These are phyloP conservation scores for Penicillium vulpinum DNA, from an alignment of 2,329 filamentous ascomycete genomes.

Conservation along the genomic window DNA sequence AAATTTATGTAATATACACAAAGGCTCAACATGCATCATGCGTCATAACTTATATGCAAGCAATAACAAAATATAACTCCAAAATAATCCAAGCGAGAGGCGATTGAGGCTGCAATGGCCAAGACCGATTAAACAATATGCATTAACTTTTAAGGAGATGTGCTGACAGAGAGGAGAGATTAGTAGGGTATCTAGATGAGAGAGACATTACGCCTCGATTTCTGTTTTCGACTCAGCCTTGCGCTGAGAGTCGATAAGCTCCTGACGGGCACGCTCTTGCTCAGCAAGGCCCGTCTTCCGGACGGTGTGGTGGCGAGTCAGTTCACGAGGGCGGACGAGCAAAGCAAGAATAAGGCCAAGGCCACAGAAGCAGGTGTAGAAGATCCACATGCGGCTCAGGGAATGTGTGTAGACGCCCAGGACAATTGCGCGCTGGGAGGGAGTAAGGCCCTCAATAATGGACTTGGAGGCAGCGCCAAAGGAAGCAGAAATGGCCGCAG, in stretches of 20 bases:
- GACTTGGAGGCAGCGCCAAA: constrained; percentile 39
- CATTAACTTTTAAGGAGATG: neutral
- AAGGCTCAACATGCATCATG: neutral
- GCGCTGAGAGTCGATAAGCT: constrained; percentile 43
- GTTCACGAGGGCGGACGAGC: constrained; percentile 39
- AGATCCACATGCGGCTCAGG: constrained; percentile 53
- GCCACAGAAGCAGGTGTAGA: constrained; percentile 45
- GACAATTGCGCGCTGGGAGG: constrained; percentile 39
- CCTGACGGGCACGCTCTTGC: constrained; percentile 45
- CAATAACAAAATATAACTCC: neutral
- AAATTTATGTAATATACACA: neutral
- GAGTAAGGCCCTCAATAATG: constrained; percentile 36
- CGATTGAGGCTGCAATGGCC: neutral
- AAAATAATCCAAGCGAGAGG: neutral
- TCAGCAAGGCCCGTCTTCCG: constrained; percentile 48
- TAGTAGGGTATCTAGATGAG: neutral
- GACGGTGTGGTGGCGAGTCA: constrained; percentile 46
- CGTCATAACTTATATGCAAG: neutral
- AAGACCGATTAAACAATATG: neutral
- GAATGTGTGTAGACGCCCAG: constrained; percentile 44
- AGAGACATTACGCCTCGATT: constrained; percentile 13
- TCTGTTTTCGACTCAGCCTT: constrained; percentile 70
- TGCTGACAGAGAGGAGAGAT: neutral
- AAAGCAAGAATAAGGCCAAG: constrained; percentile 42
- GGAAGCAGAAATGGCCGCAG: constrained; percentile 26